These are phyloP conservation scores for Penicillium sclerotigenum DNA, from an alignment of 2,329 filamentous ascomycete species.

Conservation along the genomic window DNA sequence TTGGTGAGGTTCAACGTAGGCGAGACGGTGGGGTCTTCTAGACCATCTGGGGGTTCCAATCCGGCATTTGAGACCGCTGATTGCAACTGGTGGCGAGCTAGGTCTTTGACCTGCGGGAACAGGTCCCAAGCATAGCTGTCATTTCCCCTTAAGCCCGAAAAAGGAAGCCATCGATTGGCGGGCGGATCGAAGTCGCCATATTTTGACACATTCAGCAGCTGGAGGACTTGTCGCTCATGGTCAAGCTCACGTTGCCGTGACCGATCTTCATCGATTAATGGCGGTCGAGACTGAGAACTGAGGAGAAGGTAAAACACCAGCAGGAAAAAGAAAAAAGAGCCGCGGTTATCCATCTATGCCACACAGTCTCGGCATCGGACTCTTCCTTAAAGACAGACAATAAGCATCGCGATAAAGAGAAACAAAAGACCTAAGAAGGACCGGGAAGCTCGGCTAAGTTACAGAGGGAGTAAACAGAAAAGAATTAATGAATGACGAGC, in stretches of 20 bases:
- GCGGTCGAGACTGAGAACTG: constrained; percentile 46
- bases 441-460: constrained; percentile 4
- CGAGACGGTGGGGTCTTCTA: constrained; percentile 26
- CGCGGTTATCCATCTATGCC: constrained; percentile 48
- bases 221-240: constrained; percentile 51
- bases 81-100: constrained; percentile 57
- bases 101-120: constrained; percentile 62
- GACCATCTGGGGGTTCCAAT: constrained; percentile 27
- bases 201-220: constrained; percentile 48
- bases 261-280: constrained; percentile 40
- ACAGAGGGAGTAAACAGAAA: constrained; percentile 1
- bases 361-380: constrained; percentile 25
- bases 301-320: constrained; percentile 54
- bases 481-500: constrained; percentile 24
- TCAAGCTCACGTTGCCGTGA: constrained; percentile 49
- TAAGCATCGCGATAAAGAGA: constrained; percentile 27
- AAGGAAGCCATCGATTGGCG: constrained; percentile 57
- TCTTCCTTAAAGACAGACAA: constrained; percentile 19
- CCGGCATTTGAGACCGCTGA: constrained; percentile 33
- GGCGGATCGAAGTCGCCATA: constrained; percentile 53
- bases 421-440: neutral
- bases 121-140: constrained; percentile 79
- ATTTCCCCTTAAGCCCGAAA: constrained; percentile 71
- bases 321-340: constrained; percentile 49
- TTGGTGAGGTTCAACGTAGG: constrained; percentile 37